These are phyloP conservation scores for Mortierella sp. DNA, from an alignment of 371 early-diverging fungal species.

Conservation along the genomic window DNA sequence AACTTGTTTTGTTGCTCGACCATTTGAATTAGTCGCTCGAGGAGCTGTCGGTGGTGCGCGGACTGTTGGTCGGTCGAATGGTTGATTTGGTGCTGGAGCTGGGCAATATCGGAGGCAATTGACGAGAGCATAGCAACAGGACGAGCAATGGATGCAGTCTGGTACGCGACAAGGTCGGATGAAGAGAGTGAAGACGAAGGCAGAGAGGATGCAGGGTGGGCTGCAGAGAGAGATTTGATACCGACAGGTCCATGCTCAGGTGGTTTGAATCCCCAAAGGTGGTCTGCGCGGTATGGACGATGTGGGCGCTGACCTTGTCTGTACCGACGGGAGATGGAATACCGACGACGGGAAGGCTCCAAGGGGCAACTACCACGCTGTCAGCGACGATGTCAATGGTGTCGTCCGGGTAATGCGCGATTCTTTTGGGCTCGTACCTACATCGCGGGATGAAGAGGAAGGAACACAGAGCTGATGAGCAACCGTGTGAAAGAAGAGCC, in stretches of 20 bases:
- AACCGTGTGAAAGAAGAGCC: not conserved
- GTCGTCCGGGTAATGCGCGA: conserved; percentile 14
- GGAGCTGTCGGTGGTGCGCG: not conserved
- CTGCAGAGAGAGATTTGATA: no score
- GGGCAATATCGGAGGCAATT: not conserved
- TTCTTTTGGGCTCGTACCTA: conserved; percentile 8
- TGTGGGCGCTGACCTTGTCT: no score
- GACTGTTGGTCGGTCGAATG: not conserved
- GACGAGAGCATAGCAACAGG: not conserved
- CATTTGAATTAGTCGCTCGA: not conserved
- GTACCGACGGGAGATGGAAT: no score
- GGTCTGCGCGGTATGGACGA: no score
- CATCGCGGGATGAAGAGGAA: no score
- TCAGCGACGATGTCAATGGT: not conserved
- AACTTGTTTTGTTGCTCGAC: not conserved
- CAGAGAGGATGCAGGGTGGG: no score
- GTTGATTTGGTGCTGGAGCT: not conserved
- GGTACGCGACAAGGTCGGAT: no score
- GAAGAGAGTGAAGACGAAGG: no score
- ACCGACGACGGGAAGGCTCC: not conserved
- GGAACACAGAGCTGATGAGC: no score
- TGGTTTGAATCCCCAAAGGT: no score
- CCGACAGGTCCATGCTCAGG: no score
- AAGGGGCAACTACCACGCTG: not conserved
- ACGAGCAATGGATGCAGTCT: not conserved